Evolutionary conservation across 345 rosid species (phyloP), one percentile per base, ranked within the genome.

Genomic region (Hibiscus mutabilis): DNA sequence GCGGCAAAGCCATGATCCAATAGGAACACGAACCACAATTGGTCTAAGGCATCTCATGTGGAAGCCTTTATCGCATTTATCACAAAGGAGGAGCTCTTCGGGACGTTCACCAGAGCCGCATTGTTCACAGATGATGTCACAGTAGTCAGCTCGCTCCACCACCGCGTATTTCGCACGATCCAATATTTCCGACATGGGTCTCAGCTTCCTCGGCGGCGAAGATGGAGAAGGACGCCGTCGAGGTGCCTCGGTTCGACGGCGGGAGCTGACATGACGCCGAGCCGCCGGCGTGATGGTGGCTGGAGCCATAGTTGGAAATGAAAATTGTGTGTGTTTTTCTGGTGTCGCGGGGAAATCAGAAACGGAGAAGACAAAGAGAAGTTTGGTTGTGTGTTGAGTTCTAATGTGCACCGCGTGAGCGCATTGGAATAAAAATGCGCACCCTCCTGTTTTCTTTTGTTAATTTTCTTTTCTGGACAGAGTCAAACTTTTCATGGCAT

Each of bases 21-120:
- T 81, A 29, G 96, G 97, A 63, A 92, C 84, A 65, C 91, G 87
- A 60, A 67, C 96, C 18, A 92, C 88, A 60, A 92, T 92, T 59
- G 97, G 97, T 70, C 94, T 75, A 75, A 92, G 76, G 74, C 97
- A 90, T 73, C 86, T 88, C 96, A 92, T 90, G 75, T 92, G 97
- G 51, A 82, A 92, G n/a, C 98, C 98, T 67, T 74, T 79, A 18
- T 92, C 95, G 73, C 98, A 92, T 85, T 87, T 90, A 15, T 92
- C 96, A 46, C 98, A 92, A 24, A 90, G 71, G 35, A 92, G 86
- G 44, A 92, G 86, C 88, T 88, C 94, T 25, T 84, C 94, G n/a
- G 82, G 69, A 22, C 73, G 73, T 12, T 92, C 96, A 40, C 91
- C 97, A 2, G 84, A 82, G 66, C 85, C 82, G 65, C 97, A 88